A percentile compares a stretch with the other conserved stretches of the same genome.
Evolutionary conservation across 1,284 basidiomycete genomes (phyloP).

Genomic region (Cryptococcus sp.): DNA sequence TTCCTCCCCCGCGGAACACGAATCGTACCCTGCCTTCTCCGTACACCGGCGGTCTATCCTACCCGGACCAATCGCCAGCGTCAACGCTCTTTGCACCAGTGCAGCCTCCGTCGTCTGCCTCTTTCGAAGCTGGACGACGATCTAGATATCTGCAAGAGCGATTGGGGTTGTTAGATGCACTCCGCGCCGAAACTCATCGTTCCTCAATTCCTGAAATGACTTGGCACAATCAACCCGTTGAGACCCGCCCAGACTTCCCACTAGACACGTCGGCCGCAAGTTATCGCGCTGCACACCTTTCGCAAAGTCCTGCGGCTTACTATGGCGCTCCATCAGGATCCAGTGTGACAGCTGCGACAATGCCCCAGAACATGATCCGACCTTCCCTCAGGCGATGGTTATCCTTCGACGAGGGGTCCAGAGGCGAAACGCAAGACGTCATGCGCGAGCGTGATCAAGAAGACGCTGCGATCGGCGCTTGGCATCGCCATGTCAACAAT

Average conservation of each 20-base stretch:
- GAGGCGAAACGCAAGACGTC: slow-evolving; percentile 1
- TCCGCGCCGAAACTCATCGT: slow-evolving; percentile 1
- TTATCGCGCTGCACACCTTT: neutral
- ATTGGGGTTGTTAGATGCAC: slow-evolving; percentile 4
- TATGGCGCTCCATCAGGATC: too few relatives aligned
- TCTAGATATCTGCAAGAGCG: slow-evolving; percentile 11
- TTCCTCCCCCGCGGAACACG: too few relatives aligned
- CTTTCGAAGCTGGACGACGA: neutral
- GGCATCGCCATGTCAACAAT: slow-evolving; percentile 18
- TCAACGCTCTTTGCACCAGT: too few relatives aligned
- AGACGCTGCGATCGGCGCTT: neutral
- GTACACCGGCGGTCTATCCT: too few relatives aligned
- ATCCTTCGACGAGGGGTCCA: slow-evolving; percentile 14
- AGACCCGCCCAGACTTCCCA: neutral
- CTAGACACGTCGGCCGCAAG: neutral
- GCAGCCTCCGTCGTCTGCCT: neutral
- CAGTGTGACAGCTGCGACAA: too few relatives aligned
- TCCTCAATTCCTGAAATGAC: neutral
- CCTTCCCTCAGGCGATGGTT: slow-evolving; percentile 16
- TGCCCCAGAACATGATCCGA: neutral
- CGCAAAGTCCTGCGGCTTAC: too few relatives aligned
- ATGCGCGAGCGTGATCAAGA: slow-evolving; percentile 1
- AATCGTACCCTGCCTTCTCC: too few relatives aligned
- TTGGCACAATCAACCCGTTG: neutral
- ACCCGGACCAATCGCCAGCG: too few relatives aligned